phyloP scores from a whole-genome alignment of 129 eudicot genomes.

The Artemisia tridentata region DNA sequence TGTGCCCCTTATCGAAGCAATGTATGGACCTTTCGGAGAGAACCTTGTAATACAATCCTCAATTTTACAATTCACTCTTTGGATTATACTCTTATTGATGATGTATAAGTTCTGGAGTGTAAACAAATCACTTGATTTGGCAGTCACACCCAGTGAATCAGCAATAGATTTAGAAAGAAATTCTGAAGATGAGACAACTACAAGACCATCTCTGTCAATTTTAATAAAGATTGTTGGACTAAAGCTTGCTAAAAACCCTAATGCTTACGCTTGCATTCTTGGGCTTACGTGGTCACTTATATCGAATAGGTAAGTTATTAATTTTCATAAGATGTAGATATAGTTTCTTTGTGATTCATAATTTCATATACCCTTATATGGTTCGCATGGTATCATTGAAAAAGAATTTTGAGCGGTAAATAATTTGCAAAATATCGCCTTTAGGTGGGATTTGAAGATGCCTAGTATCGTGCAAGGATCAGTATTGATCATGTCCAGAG shows the following conservation, averaged over 20 bases:
- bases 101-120: slow-evolving; percentile 41
- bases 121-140: slow-evolving; percentile 35
- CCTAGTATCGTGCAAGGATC: slow-evolving; percentile 78
- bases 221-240: slow-evolving; percentile 56
- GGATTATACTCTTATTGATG: slow-evolving; percentile 43
- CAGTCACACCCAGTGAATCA: background rate
- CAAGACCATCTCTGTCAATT: slow-evolving; percentile 39
- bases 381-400: background rate
- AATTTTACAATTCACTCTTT: slow-evolving; percentile 44
- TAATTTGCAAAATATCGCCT: background rate
- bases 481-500: slow-evolving; percentile 69
- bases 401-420: background rate
- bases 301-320: slow-evolving; percentile 44
- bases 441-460: slow-evolving; percentile 72
- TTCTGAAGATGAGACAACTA: background rate
- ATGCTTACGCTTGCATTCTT: slow-evolving; percentile 64
- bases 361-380: too few species aligned
- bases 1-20: slow-evolving; percentile 54
- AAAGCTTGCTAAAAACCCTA: slow-evolving; percentile 67
- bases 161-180: slow-evolving; percentile 36
- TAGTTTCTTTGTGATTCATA: background rate
- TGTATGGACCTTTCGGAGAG: slow-evolving; percentile 52
- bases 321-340: background rate
- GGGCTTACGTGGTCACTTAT: slow-evolving; percentile 74
- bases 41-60: slow-evolving; percentile 51